Evolutionary conservation across 2,329 filamentous ascomycete species (phyloP).

Genomic region (Scedosporium apiospermum): DNA sequence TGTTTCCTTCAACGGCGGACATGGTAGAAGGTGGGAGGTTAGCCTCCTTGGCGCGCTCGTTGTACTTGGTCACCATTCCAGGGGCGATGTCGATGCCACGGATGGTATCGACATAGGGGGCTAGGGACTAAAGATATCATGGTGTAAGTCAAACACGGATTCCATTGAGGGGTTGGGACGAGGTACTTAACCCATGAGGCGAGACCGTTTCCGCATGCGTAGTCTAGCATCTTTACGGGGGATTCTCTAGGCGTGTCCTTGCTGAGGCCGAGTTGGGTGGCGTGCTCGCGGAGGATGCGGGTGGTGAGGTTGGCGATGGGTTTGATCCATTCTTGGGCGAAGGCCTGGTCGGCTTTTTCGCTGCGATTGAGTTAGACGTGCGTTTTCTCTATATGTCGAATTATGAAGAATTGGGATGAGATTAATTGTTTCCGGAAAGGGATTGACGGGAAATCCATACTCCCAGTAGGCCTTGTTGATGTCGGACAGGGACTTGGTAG

Average conservation of each 20-base stretch:
- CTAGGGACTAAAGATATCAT: constrained; percentile 17
- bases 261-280: constrained; percentile 7
- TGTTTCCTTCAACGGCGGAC: constrained; percentile 20
- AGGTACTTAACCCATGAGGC: constrained; percentile 16
- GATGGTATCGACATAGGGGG: constrained; percentile 17
- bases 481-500: constrained; percentile 7
- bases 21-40: constrained; percentile 16
- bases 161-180: not conserved
- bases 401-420: not conserved
- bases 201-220: constrained; percentile 21
- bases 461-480: constrained; percentile 11
- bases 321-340: constrained; percentile 12
- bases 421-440: not conserved
- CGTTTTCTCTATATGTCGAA: not conserved
- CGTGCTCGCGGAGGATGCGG: constrained; percentile 9
- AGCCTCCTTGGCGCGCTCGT: constrained; percentile 15
- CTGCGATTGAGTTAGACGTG: not conserved
- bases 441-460: not conserved
- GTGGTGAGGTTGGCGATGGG: constrained; percentile 8
- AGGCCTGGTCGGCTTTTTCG: constrained; percentile 7
- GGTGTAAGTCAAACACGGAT: constrained; percentile 4
- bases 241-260: not conserved
- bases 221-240: constrained; percentile 18
- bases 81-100: constrained; percentile 25
- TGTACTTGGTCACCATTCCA: constrained; percentile 22